Percentiles rank a stretch among this genome's conserved stretches.
Conservation (phyloP, 257 asterid genomes). For the Nicotiana noctiflora region DNA sequence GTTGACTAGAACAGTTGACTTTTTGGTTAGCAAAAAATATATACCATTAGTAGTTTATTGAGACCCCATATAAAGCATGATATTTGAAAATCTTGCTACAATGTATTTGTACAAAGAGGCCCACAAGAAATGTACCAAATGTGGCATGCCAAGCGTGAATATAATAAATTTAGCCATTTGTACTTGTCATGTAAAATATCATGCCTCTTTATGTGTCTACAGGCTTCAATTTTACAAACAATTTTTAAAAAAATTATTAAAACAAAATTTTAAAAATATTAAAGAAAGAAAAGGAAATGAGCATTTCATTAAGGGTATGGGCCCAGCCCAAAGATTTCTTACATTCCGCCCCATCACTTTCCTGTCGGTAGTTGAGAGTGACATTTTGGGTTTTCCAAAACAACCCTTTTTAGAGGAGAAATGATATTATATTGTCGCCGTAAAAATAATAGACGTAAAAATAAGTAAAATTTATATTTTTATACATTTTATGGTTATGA, state of each 20-base stretch:
- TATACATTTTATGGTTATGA: too few species aligned
- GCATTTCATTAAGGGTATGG: background rate
- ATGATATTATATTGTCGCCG: fast-evolving
- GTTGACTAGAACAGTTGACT: background rate
- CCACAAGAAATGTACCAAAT: background rate
- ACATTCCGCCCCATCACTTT: constrained; percentile 15
- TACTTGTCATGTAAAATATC: background rate
- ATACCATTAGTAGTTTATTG: background rate
- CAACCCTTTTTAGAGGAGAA: background rate
- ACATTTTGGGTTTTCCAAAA: constrained; percentile 1
- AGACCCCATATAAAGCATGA: constrained; percentile 1
- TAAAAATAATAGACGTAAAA: too few species aligned
- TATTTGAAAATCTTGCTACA: background rate
- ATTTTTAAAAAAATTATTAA: background rate
- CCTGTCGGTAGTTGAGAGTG: constrained; percentile 14
- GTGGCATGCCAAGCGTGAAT: constrained; percentile 5
- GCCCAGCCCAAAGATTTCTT: constrained; percentile 9
- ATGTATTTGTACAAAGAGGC: background rate
- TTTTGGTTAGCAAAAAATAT: background rate
- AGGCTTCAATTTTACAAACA: background rate
- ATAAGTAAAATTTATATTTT: too few species aligned
- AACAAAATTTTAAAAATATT: background rate
- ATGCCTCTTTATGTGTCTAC: background rate
- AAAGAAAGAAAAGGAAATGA: background rate
- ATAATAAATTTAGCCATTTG: background rate